Conservation (phyloP, 257 asterid species). For the Solanum dulcamara region DNA sequence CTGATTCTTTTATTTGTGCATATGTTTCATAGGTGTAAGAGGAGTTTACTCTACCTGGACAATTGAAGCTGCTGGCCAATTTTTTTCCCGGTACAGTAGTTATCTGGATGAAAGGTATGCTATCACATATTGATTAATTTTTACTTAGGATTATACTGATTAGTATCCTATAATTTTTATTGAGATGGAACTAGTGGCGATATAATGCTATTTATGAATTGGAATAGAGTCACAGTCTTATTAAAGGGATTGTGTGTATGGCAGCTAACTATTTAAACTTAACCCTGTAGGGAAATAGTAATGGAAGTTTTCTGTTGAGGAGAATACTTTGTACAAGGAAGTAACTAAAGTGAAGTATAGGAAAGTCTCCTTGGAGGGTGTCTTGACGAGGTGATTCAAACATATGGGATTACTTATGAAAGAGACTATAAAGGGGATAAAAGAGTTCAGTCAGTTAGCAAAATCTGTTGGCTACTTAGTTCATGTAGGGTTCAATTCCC, state of each 20-base stretch:
- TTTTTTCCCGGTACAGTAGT: constrained; percentile 49
- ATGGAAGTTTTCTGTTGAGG: not conserved
- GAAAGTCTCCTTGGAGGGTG: not conserved
- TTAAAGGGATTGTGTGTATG: not conserved
- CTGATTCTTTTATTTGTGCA: constrained; percentile 7
- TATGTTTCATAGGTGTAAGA: constrained; percentile 45
- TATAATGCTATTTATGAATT: not conserved
- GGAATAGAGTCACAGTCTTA: not conserved
- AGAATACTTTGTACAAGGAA: not conserved
- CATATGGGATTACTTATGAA: not conserved
- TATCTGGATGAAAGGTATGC: constrained; percentile 56
- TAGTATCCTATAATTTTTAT: not conserved
- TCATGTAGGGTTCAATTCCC: not conserved
- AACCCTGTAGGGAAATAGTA: not conserved
- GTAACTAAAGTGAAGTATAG: not conserved
- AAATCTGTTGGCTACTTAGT: not conserved
- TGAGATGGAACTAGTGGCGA: not conserved
- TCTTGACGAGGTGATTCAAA: not conserved
- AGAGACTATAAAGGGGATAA: not conserved
- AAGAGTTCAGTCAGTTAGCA: not conserved
- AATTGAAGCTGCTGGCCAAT: constrained; percentile 57
- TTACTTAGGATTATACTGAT: not conserved
- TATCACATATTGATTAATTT: not conserved
- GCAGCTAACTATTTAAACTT: not conserved
- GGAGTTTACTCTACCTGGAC: constrained; percentile 68